Evolutionary conservation across 2,329 filamentous ascomycete species (phyloP).

Genomic region (Epichloe coenophiala): DNA sequence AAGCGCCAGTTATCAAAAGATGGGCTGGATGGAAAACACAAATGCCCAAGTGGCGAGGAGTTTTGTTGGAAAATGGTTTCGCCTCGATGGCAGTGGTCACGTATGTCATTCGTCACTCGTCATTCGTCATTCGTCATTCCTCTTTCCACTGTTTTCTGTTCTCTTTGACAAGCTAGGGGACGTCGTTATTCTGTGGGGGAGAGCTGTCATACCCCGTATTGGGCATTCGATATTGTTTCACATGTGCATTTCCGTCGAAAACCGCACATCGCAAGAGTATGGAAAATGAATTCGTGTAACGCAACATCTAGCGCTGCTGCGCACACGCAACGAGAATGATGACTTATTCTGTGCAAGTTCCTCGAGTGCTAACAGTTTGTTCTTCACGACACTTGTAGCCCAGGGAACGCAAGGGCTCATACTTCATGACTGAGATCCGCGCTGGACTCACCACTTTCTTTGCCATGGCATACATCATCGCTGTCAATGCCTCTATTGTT

Average conservation of each 20-base stretch:
- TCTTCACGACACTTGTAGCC: constrained; percentile 28
- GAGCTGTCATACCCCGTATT: not conserved
- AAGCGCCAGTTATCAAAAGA: constrained; percentile 11
- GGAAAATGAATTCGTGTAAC: not conserved
- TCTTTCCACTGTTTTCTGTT: not conserved
- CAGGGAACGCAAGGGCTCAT: constrained; percentile 57
- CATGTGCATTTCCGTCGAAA: not conserved
- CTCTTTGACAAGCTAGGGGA: not conserved
- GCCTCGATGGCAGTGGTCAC: constrained; percentile 70
- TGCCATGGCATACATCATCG: constrained; percentile 42
- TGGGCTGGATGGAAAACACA: constrained; percentile 35
- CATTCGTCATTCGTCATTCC: constrained; percentile 13
- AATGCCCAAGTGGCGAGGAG: constrained; percentile 50
- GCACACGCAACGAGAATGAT: not conserved
- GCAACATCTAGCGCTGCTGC: not conserved
- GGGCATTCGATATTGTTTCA: not conserved
- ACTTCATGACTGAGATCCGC: constrained; percentile 73
- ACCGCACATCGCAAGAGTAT: not conserved
- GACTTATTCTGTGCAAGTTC: not conserved
- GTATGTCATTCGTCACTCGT: constrained; percentile 34
- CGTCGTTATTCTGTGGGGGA: not conserved
- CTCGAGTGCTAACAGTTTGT: not conserved
- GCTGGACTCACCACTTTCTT: constrained; percentile 74
- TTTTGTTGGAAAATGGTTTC: constrained; percentile 59
- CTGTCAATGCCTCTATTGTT: constrained; percentile 38